These are phyloP conservation scores for Entomortierella parvispora DNA, from an alignment of 192 early-diverging fungal genomes.

Conservation along the genomic window DNA sequence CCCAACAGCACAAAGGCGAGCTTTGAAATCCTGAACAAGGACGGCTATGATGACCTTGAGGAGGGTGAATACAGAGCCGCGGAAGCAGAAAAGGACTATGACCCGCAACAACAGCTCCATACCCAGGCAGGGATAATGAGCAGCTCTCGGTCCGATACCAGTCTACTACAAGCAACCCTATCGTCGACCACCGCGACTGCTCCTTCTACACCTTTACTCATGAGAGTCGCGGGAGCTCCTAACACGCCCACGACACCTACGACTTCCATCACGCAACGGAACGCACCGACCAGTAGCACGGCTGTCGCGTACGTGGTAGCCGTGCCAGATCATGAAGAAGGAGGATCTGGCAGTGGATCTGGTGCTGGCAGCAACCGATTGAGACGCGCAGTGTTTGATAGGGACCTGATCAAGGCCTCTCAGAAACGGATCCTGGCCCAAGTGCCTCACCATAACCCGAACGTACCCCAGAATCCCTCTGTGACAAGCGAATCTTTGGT, in stretches of 20 bases:
- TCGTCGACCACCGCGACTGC: neutral
- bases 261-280: slow-evolving; percentile 22
- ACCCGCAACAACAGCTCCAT: too few species aligned
- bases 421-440: slow-evolving; percentile 41
- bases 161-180: too few species aligned
- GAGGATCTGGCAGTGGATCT: too few species aligned
- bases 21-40: neutral
- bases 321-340: slow-evolving; percentile 13
- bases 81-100: neutral
- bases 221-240: neutral
- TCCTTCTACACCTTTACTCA: neutral
- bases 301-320: slow-evolving; percentile 44
- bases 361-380: too few species aligned
- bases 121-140: too few species aligned
- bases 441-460: slow-evolving; percentile 10
- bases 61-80: neutral
- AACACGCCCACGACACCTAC: slow-evolving; percentile 1
- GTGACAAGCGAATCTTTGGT: neutral
- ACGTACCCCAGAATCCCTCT: too few species aligned
- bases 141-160: too few species aligned
- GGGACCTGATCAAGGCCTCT: slow-evolving; percentile 36
- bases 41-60: neutral
- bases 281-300: slow-evolving; percentile 25
- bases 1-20: neutral
- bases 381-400: slow-evolving; percentile 38